Conservation (phyloP, 169 alveolate genomes). For the Cryptosporidium parvum region DNA sequence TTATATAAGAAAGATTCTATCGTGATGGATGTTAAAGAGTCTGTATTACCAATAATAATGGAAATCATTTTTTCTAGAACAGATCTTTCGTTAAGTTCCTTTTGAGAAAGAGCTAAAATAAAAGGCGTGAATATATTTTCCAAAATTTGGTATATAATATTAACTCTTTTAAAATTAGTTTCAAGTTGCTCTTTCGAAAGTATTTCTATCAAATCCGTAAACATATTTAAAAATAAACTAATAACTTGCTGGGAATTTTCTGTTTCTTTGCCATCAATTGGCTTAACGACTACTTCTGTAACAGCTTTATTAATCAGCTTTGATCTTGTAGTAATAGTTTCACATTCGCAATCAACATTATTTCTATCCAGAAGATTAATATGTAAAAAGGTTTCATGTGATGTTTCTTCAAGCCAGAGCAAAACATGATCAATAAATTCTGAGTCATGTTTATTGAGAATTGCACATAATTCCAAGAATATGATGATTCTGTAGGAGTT, state of each 20-base stretch:
- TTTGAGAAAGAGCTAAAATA: not conserved
- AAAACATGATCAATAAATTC: not conserved
- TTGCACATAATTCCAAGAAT: slow-evolving; percentile 5
- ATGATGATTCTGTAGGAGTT: slow-evolving; percentile 5
- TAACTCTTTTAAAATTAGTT: not conserved
- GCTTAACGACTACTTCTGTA: not conserved
- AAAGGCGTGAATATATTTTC: not conserved
- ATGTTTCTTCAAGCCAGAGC: not conserved
- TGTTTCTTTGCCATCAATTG: not conserved
- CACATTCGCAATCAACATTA: not conserved
- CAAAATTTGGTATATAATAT: not conserved
- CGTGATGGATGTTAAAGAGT: not conserved
- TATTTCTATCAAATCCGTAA: slow-evolving; percentile 1
- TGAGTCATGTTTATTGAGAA: slow-evolving; percentile 6
- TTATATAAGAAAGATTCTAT: not conserved
- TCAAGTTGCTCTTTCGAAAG: not conserved
- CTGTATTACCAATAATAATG: not conserved
- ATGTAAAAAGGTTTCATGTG: slow-evolving; percentile 10
- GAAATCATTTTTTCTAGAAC: not conserved
- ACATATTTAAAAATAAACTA: not conserved
- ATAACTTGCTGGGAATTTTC: not conserved
- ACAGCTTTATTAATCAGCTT: slow-evolving; percentile 15
- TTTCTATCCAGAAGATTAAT: not conserved
- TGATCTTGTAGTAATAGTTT: not conserved
- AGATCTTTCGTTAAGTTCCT: not conserved